A percentile compares a stretch with the other conserved stretches of the same genome.
Conservation (phyloP, 164 flowering plant species). For the Chimonanthus praecox region DNA sequence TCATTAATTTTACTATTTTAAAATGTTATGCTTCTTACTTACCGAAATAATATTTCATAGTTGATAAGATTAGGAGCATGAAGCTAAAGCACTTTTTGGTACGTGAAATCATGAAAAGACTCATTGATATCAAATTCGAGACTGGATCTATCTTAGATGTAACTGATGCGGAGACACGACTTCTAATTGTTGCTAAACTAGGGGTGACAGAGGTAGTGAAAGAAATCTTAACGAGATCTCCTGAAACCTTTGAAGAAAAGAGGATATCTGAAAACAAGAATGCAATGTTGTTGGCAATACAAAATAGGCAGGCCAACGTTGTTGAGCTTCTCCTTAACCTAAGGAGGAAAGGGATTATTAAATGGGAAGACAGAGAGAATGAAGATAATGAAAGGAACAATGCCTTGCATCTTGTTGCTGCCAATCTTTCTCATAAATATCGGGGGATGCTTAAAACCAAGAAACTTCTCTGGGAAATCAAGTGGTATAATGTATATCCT, state of each 20-base stretch:
- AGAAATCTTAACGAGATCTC: not conserved
- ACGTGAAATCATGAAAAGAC: not conserved
- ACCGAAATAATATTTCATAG: no score
- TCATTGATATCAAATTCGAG: no score
- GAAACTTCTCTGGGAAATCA: not conserved
- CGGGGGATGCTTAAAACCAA: not conserved
- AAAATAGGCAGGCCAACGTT: not conserved
- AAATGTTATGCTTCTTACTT: no score
- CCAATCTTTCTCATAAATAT: not conserved
- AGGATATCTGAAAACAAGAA: not conserved
- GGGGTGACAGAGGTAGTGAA: not conserved
- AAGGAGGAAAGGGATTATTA: not conserved
- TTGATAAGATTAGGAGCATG: no score
- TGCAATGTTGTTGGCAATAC: not conserved
- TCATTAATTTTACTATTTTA: no score
- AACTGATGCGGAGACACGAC: no score
- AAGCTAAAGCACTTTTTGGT: not conserved
- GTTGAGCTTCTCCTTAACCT: not conserved
- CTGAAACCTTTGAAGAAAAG: not conserved
- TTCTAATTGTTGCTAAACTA: not conserved
- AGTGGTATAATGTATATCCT: not conserved
- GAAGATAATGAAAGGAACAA: not conserved
- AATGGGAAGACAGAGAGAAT: not conserved
- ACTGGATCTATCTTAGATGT: not conserved
- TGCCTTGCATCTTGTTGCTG: not conserved